Base-by-base conservation (phyloP, 371 early-diverging fungal species). In the Amoeboaphelidium protococcarum region DNA sequence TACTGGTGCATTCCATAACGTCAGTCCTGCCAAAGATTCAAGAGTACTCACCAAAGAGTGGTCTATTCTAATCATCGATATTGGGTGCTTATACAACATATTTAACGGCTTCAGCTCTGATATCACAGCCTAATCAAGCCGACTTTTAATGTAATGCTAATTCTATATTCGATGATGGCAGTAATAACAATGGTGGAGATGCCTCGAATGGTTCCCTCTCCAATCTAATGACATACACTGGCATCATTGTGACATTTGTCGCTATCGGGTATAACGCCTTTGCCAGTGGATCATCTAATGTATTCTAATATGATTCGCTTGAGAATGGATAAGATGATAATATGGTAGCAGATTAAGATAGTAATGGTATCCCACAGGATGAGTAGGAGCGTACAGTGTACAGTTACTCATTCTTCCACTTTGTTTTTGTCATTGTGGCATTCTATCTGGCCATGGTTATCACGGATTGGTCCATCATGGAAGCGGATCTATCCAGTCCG, bases 11-110 rank as follows among this genome's bases (percentile, higher is more conserved):
- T 13, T 26, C 54, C 16, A 4, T 49, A 1, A 19, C 50, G 0
- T 44, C 55, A 13, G 19, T 59, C 12, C 27, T 44, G 3, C 57
- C 58, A 16, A 13, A 2, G 23, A 43, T 59, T 19, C 59, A 58
- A 46, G 31, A 45, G n/a, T 19, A 3, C 25, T 58, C 50, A 20
- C 55, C 59, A 20, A 42, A 31, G 16, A 42, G 48, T 12, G 59
- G 59, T 1, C 26, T 59, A 13, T 25, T 56, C n/a, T 58, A 58
- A 24, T 19, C 55, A 2, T 41, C 50, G 4, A 27, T 57, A 2
- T 3, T 59, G 19, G 42, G 48, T 19, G 23, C 46, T 2, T 56
- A 59, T 45, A 45, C 21, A 26, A 57, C 55, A 1, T 59, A 59
- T 31, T 51, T 59, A 44, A 25, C 53, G 21, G 50, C 48, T 25